Evolutionary conservation across 225 moss, liverwort and hornwort species (phyloP), one percentile per base, ranked within the genome.

Genomic region (Anthoceros angustus): DNA sequence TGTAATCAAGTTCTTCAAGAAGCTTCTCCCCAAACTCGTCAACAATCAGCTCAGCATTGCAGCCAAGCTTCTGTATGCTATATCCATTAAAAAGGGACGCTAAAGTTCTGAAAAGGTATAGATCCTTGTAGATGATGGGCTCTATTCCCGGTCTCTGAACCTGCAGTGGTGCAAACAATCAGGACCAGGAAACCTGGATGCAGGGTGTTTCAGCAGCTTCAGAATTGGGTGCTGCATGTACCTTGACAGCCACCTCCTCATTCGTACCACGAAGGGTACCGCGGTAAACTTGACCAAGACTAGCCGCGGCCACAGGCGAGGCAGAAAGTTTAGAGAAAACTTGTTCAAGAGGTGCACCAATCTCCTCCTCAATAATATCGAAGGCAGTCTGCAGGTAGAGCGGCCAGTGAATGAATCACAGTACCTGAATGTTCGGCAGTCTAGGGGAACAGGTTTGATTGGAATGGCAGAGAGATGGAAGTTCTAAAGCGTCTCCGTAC

Each of bases 11-110:
- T 67, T 92, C 98, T 78, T 98, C 98, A 42, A 98, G 82, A 41
- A 98, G 92, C 66, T 98, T 98, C 76, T 98, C 91, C 32, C 98
- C 98, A 71, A 98, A 98, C 74, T 98, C 98, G 40, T 92, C 98
- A 32, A 98, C 98, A 71, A 98, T 92, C 60, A 98, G 81, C 72
- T 98, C 89, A 43, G 84, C 71, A 40, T 92, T 86, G 69, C 98
- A 98, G 66, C 98, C 98, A 40, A 98, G 74, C 68, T 92, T 98
- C 79, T 84, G 50, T 38, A 89, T 63, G 81, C 92, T 89, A 77
- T 85, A 71, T 41, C 76, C 69, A 77, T 98, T 98, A 72, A 98
- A 74, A 20, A 98, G 69, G 18, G 98, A 92, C 38, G 98, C 98
- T 24, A 98, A 41, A 39, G 75, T 78, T 41, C 98, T 81, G 42